phyloP scores from a whole-genome alignment of 2,329 filamentous ascomycete species.

The Onygena corvina region DNA sequence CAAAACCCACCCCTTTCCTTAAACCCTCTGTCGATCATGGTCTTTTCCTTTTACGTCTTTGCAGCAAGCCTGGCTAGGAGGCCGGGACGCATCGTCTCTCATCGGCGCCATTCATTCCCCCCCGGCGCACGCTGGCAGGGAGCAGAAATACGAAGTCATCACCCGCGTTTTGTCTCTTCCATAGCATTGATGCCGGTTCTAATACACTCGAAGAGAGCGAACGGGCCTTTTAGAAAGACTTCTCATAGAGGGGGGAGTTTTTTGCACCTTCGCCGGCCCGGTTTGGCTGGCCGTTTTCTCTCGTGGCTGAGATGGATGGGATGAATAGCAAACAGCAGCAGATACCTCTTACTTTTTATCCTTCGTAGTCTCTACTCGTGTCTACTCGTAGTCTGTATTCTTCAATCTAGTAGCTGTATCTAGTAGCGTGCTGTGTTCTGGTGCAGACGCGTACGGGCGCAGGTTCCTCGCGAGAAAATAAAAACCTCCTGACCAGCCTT shows the following conservation, averaged over 20 bases:
- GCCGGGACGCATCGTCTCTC: neutral
- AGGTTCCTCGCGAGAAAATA: neutral
- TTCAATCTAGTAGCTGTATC: too few relatives aligned
- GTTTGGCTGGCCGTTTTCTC: constrained; percentile 20
- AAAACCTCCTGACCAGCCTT: constrained; percentile 2
- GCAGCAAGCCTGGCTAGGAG: neutral
- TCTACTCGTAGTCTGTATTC: too few relatives aligned
- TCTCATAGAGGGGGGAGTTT: neutral
- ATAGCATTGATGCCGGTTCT: constrained; percentile 1
- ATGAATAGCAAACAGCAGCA: constrained; percentile 1
- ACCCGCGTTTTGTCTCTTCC: constrained; percentile 1
- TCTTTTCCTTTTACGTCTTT: neutral
- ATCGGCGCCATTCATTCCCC: neutral
- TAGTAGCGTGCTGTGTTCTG: too few relatives aligned
- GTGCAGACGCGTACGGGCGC: too few relatives aligned
- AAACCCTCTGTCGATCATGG: neutral
- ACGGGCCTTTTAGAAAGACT: neutral
- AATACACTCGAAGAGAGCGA: neutral
- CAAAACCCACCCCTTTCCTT: neutral
- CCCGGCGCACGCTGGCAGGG: neutral
- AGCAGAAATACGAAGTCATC: constrained; percentile 2
- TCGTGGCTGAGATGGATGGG: constrained; percentile 24
- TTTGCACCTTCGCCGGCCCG: neutral
- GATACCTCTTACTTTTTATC: constrained; percentile 8
- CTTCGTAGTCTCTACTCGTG: too few relatives aligned